Evolutionary conservation across 495 filamentous ascomycete genomes (phyloP), one percentile per base, ranked within the genome.

Genomic region (Annulohypoxylon stygium): DNA sequence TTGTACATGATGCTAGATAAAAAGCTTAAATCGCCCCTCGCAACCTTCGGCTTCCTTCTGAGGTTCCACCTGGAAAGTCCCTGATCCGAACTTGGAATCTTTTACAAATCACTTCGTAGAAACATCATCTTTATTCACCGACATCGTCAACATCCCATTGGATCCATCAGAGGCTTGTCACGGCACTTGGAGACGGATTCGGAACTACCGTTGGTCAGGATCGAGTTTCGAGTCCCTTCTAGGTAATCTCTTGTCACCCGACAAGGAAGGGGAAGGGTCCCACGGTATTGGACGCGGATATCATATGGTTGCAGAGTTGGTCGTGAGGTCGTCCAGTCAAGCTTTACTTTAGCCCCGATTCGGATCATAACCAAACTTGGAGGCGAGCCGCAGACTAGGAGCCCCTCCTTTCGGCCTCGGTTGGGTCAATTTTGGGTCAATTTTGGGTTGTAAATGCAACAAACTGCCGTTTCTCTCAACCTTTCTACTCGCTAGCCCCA

Each of bases 61-160:
- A 43, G 39, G 11, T 43, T 43, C 12, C 39, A 43, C 39, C 12
- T 14, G 39, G 30, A 30, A 43, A 11, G 39, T 43, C 12, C 69
- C 16, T 58, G 16, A 26, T 71, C 39, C 16, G 47, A 30, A 53
- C 39, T 3, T 64, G 25, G 47, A 30, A 53, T 30, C 8, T 64
- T 67, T 62, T 67, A 71, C 69, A 57, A 67, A 71, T 67, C 12
- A 47, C 64, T 45, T 50, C 65, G 62, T 41, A 48, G 60, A 47
- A 18, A 26, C 36, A 62, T 70, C 48, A 6, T 30, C 20, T 41
- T 54, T 20, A 36, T 53, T 30, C 14, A 53, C 63, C 58, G 58
- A 50, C 70, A 73, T 68, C 59, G 34, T 65, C 59, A 16, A 37
- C 25, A 23, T 34, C 20, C 50, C 16, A 36, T 47, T 51, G 14